A percentile compares a stretch with the other conserved stretches of the same genome.
phyloP scores from a whole-genome alignment of 306 rosid species.

The Quercus alba region DNA sequence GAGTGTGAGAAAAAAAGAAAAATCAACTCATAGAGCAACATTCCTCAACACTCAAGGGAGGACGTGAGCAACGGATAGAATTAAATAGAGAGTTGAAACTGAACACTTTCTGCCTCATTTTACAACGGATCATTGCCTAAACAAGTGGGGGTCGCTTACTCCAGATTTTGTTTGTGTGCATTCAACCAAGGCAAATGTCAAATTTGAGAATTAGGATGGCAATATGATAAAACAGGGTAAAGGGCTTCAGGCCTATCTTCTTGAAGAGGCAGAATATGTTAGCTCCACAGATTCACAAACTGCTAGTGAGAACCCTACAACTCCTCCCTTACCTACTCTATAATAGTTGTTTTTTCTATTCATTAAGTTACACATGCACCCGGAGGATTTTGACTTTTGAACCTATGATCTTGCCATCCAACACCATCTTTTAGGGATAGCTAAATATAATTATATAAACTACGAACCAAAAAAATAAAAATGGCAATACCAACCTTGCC shows the following conservation, averaged over 20 bases:
- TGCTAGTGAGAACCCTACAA: not conserved
- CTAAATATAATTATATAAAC: not conserved
- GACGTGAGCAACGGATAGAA: not conserved
- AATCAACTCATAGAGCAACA: not conserved
- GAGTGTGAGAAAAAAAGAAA: not conserved
- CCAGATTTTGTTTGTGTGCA: not conserved
- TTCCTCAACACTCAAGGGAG: not conserved
- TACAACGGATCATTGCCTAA: not conserved
- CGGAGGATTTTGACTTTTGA: not conserved
- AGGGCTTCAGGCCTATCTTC: not conserved
- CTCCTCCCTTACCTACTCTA: not conserved
- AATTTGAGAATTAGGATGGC: not conserved
- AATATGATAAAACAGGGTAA: not conserved
- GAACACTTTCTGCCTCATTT: not conserved
- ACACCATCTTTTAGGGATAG: not conserved
- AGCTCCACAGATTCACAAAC: not conserved
- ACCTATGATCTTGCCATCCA: not conserved
- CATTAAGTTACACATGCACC: not conserved
- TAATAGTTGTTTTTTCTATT: not conserved
- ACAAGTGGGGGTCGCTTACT: not conserved
- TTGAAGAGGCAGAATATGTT: no score
- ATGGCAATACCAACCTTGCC: conserved; percentile 70
- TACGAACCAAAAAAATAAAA: conserved; percentile 5
- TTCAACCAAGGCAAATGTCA: not conserved
- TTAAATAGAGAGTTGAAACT: not conserved